Percentiles rank a stretch among this genome's conserved stretches.
Conservation (phyloP, 805 yeast species). For the Candida cerambycidarum region DNA sequence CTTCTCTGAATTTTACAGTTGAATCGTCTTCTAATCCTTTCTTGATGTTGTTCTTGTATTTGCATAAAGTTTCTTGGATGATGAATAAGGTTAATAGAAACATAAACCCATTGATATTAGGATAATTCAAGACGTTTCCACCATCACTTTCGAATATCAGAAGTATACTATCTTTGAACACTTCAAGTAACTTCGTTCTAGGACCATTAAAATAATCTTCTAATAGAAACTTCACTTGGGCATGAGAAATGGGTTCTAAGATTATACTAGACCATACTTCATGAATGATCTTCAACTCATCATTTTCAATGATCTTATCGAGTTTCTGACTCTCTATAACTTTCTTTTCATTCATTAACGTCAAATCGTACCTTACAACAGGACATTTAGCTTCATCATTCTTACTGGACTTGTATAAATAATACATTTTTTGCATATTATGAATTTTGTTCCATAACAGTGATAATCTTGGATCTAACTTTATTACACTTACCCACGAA, state of each 20-base stretch:
- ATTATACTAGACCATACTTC: no score
- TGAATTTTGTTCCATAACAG: constrained; percentile 42
- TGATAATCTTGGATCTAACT: constrained; percentile 40
- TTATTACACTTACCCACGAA: constrained; percentile 40
- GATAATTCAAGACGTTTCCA: not conserved
- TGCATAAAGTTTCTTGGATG: constrained; percentile 30
- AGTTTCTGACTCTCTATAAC: no score
- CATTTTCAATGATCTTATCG: no score
- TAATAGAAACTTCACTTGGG: constrained; percentile 26
- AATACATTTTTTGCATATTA: constrained; percentile 40
- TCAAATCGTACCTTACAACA: constrained; percentile 41
- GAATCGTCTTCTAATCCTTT: constrained; percentile 11
- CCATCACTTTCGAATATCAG: not conserved
- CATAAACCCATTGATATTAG: not conserved
- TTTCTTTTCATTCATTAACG: constrained; percentile 24
- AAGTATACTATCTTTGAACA: not conserved
- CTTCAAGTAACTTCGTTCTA: not conserved
- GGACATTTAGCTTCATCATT: constrained; percentile 28
- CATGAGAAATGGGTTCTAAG: no score
- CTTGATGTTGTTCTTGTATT: constrained; percentile 15
- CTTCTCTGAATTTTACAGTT: constrained; percentile 15
- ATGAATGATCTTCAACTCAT: no score
- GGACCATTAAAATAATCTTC: constrained; percentile 20
- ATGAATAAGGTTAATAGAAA: constrained; percentile 28
- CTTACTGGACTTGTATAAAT: constrained; percentile 31